Evolutionary conservation across 2,329 filamentous ascomycete genomes (phyloP), one percentile per base, ranked within the genome.

Genomic region (Massarina eburnea): DNA sequence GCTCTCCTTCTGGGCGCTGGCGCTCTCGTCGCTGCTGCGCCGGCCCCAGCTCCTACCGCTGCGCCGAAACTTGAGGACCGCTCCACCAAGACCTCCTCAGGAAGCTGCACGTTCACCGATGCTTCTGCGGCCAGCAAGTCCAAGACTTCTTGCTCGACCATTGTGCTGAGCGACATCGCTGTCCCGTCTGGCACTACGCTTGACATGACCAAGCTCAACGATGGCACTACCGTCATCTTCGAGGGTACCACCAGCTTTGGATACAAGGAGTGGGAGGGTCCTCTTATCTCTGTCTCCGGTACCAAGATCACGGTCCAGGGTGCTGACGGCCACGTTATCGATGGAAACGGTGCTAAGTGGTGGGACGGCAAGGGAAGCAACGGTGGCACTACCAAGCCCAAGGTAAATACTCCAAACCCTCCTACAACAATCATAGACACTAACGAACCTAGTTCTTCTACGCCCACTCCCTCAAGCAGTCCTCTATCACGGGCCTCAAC

Each of bases 181-280:
- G 81, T 85, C 12, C 82, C 82, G 3, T 76, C 80, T 6, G 81
- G 81, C 18, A 70, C 71, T 8, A 84, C 81, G 3, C 74, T 86
- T 3, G 80, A 85, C 58, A 62, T 85, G 49, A 80, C 80, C 10
- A 68, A 71, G 17, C 72, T 84, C 30, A 73, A 72, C 1, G 59
- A 67, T 15, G 77, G 76, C 51, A 82, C 80, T 12, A 74, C 66
- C 44, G 76, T 86, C 51, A 80, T 79, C 55, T 88, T 88, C 67
- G 67, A 80, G 46, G 85, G 85, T 34, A 80, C 74, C 12, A 88
- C 84, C n/a, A 82, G 79, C 43, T 88, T 84, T 59, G 84, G 75
- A 17, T 86, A 85, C 70, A 73, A 80, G 51, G 79, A 84, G 58
- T 88, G 84, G 84, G 64, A 66, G 1, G 84, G 85, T 0, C 84